Evolutionary conservation across 139 green algal genomes (phyloP).

Genomic region (Astrephomene gubernaculifera): DNA sequence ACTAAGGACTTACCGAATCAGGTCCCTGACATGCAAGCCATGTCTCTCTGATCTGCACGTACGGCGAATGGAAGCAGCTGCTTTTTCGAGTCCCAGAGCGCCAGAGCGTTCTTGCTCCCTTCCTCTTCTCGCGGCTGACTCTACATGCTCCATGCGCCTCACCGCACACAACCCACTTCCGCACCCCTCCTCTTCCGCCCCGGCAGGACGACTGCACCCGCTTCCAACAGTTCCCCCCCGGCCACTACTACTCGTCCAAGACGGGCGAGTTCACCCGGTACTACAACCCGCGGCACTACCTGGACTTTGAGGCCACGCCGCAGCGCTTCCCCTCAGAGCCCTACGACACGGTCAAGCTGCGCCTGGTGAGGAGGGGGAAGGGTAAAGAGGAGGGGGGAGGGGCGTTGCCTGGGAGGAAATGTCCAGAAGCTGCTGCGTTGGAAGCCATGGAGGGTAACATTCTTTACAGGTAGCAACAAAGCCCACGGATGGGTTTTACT

Average conservation of each 20-base stretch:
- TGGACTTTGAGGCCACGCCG: constrained; percentile 67
- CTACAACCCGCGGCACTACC: constrained; percentile 83
- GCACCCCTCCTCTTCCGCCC: background rate
- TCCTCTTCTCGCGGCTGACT: background rate
- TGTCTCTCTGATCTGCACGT: too few species aligned
- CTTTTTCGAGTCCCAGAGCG: too few species aligned
- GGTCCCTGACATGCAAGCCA: too few species aligned
- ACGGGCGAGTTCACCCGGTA: constrained; percentile 83
- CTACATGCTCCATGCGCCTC: background rate
- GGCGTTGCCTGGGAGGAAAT: too few species aligned
- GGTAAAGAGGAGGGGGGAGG: background rate
- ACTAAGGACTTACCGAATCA: too few species aligned
- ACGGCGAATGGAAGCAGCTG: too few species aligned
- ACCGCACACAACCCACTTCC: background rate
- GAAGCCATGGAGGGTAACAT: too few species aligned
- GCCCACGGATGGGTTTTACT: too few species aligned
- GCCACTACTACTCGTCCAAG: constrained; percentile 85
- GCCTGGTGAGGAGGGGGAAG: constrained; percentile 42
- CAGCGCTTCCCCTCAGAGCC: constrained; percentile 45
- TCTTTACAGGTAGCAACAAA: too few species aligned
- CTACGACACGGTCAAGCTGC: constrained; percentile 57
- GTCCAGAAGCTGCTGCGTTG: too few species aligned
- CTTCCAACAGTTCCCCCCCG: constrained; percentile 77
- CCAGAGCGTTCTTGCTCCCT: too few species aligned
- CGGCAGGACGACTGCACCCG: constrained; percentile 63